Conservation (phyloP, 306 rosid species). For the Cucumis melo region DNA sequence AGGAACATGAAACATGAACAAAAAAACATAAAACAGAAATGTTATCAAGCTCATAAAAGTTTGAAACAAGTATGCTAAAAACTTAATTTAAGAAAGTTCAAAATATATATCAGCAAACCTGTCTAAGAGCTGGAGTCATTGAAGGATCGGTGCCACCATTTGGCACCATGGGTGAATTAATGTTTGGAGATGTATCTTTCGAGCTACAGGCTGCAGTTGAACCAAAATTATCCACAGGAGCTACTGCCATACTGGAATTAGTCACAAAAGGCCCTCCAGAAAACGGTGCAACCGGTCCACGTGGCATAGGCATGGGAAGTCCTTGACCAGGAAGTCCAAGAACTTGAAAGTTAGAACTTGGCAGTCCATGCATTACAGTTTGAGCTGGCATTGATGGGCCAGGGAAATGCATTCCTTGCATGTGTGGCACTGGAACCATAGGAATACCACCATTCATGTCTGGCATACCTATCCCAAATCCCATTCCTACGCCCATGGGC, state of each 20-base stretch:
- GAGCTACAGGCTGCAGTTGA: constrained; percentile 31
- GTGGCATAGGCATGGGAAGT: constrained; percentile 41
- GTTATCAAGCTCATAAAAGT: not conserved
- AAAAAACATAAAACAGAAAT: too few species aligned
- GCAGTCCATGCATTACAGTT: constrained; percentile 40
- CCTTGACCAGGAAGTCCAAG: constrained; percentile 68
- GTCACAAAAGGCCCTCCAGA: constrained; percentile 40
- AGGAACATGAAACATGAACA: too few species aligned
- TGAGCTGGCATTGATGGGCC: constrained; percentile 41
- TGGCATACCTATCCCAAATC: constrained; percentile 64
- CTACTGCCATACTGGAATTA: constrained; percentile 31
- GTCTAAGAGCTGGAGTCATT: constrained; percentile 27
- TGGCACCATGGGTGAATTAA: constrained; percentile 25
- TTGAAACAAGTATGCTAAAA: not conserved
- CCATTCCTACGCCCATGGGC: constrained; percentile 48
- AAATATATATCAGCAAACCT: constrained; percentile 24
- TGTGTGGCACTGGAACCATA: constrained; percentile 56
- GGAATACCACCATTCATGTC: constrained; percentile 61
- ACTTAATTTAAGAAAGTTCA: not conserved
- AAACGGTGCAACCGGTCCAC: constrained; percentile 24
- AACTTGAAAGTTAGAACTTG: constrained; percentile 48
- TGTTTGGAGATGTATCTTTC: constrained; percentile 33
- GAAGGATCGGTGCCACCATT: constrained; percentile 28
- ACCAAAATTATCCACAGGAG: constrained; percentile 32
- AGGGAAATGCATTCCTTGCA: constrained; percentile 71